Percentiles rank a stretch among this genome's conserved stretches.
These are phyloP conservation scores for Claviceps purpurea DNA, from an alignment of 2,329 filamentous ascomycete genomes.

Conservation along the genomic window DNA sequence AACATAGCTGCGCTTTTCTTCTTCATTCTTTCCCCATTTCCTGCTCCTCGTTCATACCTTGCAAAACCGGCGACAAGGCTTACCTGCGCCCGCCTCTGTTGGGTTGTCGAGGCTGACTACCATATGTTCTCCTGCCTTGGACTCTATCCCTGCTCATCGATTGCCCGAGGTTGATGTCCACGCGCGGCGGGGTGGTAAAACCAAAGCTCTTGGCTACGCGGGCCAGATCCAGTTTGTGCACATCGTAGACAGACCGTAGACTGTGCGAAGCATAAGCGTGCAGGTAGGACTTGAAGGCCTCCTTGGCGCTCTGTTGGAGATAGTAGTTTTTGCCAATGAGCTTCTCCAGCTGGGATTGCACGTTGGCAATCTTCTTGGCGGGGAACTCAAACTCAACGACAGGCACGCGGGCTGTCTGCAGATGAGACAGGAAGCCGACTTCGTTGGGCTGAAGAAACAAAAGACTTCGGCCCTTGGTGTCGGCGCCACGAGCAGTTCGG, in stretches of 20 bases:
- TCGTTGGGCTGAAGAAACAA: conserved; percentile 91
- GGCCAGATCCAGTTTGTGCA: conserved; percentile 69
- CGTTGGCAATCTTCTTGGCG: conserved; percentile 77
- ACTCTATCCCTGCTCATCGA: conserved; percentile 61
- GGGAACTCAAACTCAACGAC: conserved; percentile 96
- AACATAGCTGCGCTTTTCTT: not conserved
- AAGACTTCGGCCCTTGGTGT: conserved; percentile 73
- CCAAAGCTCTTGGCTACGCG: conserved; percentile 79
- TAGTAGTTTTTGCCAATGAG: conserved; percentile 94
- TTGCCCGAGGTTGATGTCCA: conserved; percentile 75
- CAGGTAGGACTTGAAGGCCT: conserved; percentile 77
- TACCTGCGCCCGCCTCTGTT: conserved; percentile 10
- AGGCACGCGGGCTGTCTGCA: conserved; percentile 84
- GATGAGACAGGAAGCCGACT: conserved; percentile 79
- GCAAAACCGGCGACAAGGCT: not conserved
- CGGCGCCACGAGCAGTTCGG: conserved; percentile 75
- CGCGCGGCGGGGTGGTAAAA: conserved; percentile 61
- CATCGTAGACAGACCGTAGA: conserved; percentile 51
- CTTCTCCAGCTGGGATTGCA: conserved; percentile 85
- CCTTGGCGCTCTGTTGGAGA: conserved; percentile 72
- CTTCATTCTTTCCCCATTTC: not conserved
- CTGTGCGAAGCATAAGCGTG: conserved; percentile 80
- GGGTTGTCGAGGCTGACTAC: conserved; percentile 59
- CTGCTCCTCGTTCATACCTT: not conserved
- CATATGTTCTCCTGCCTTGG: conserved; percentile 54